Percentiles rank a stretch among this genome's conserved stretches.
Evolutionary conservation across 2,329 filamentous ascomycete species (phyloP).

Genomic region (Metarhizium sp.): DNA sequence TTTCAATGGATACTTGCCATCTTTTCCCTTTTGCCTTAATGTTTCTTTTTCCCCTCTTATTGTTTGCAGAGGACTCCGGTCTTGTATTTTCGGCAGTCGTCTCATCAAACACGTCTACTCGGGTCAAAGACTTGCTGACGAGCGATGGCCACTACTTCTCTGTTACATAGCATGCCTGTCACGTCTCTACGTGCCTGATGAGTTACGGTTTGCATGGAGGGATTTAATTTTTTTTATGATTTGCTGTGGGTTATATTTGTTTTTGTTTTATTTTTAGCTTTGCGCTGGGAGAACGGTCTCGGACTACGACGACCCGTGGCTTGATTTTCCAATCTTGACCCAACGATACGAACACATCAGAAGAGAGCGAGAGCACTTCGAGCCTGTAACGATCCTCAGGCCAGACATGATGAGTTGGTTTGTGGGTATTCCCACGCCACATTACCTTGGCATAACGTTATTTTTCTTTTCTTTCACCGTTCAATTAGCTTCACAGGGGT

Average conservation of each 20-base stretch:
- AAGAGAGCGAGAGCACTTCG: conserved; percentile 20
- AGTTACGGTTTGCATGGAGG: conserved; percentile 33
- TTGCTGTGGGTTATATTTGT: not conserved
- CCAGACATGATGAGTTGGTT: conserved; percentile 20
- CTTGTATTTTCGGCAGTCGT: conserved; percentile 19
- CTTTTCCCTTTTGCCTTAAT: conserved; percentile 8
- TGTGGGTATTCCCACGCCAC: conserved; percentile 12
- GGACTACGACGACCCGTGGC: conserved; percentile 9
- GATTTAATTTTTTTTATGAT: conserved; percentile 26
- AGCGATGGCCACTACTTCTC: conserved; percentile 23
- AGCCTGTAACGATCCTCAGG: conserved; percentile 29
- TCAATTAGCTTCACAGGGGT: conserved; percentile 8
- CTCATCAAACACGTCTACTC: conserved; percentile 17
- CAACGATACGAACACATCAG: conserved; percentile 20
- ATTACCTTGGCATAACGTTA: conserved; percentile 5
- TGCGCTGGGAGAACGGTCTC: conserved; percentile 6
- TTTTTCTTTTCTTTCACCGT: conserved; percentile 9
- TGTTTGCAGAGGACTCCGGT: conserved; percentile 5
- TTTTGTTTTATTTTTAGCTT: not conserved
- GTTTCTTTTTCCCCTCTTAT: conserved; percentile 11
- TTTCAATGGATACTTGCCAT: not conserved
- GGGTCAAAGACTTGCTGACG: conserved; percentile 12
- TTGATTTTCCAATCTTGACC: conserved; percentile 16
- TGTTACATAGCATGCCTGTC: conserved; percentile 23
- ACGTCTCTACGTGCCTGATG: conserved; percentile 34